phyloP scores from a whole-genome alignment of 2,329 filamentous ascomycete genomes.

The Zymoseptoria tritici region DNA sequence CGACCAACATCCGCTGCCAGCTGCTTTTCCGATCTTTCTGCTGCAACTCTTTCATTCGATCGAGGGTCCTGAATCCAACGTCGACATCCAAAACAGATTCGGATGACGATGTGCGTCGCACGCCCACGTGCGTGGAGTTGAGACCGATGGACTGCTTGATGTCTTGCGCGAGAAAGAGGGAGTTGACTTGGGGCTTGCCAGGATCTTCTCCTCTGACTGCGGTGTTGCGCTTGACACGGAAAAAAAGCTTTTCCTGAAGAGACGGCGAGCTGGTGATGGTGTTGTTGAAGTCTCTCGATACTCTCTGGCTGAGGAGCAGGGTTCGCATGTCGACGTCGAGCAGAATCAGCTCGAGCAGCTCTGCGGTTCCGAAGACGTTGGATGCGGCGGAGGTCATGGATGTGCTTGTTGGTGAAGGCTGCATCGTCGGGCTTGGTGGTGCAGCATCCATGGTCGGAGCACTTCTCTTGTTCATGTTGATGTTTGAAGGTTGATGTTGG shows the following conservation, averaged over 20 bases:
- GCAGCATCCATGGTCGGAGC: not conserved
- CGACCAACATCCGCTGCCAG: not conserved
- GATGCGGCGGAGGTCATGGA: not conserved
- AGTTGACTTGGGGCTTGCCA: not conserved
- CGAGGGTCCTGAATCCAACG: not conserved
- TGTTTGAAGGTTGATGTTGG: not conserved
- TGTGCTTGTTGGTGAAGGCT: not conserved
- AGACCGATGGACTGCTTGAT: not conserved
- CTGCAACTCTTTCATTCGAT: not conserved
- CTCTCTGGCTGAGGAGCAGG: conserved; percentile 1
- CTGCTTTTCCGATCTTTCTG: not conserved
- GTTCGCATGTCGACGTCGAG: not conserved
- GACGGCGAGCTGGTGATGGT: not conserved
- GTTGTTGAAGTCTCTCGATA: conserved; percentile 1
- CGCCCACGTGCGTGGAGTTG: too few species aligned
- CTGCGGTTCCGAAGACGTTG: conserved; percentile 2
- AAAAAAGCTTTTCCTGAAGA: not conserved
- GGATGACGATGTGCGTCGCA: not conserved
- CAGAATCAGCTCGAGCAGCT: conserved; percentile 3
- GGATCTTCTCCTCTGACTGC: not conserved
- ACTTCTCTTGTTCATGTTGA: not conserved
- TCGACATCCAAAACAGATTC: not conserved
- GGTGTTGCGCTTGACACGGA: not conserved
- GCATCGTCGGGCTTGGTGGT: too few species aligned
- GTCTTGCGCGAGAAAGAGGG: not conserved